Evolutionary conservation across 495 filamentous ascomycete genomes (phyloP), one percentile per base, ranked within the genome.

Genomic region (Neurospora pannonica): DNA sequence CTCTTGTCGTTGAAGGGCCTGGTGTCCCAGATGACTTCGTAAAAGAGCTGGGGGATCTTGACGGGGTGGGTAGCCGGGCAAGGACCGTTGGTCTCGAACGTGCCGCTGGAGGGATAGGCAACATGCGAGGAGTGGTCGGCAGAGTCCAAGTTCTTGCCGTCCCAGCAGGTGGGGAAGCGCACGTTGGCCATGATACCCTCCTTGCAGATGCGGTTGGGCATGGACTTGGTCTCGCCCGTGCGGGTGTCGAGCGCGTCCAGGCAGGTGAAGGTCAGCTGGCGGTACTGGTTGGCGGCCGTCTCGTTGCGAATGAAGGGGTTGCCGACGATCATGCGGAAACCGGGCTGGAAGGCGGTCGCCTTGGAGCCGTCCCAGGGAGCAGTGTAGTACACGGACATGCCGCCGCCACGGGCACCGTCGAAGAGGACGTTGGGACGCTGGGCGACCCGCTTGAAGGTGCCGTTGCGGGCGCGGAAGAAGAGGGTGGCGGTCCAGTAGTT

Each of bases 271-370:
- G 82, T 85, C 37, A 84, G 75, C 62, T 84, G 82, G 9, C 82
- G 79, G 75, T 75, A 84, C 42, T 78, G 77, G 36, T 77, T 70
- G 1, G 83, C 82, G 48, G 48, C 24, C 13, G 48, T 17, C 24
- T 31, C 48, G 48, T 77, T 81, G 71, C 83, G 79, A n/a, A 76
- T 80, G 72, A 76, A 81, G 0, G 90, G 85, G 77, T 91, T 84
- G 43, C 93, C 93, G 54, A 90, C 86, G 19, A 94, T 76, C 91
- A 95, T 94, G 74, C 92, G 92, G 79, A 93, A 91, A 36, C 89
- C 90, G 38, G 84, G 80, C 40, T 78, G 74, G 74, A 87, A 87
- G 54, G 84, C 85, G 0, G 84, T 87, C 71, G 84, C 82, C n/a
- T 78, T 82, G 36, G 71, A 79, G 0, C 70, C 75, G 37, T 78